Evolutionary conservation across 2,329 filamentous ascomycete species (phyloP).

Genomic region (Madurella fahalii): DNA sequence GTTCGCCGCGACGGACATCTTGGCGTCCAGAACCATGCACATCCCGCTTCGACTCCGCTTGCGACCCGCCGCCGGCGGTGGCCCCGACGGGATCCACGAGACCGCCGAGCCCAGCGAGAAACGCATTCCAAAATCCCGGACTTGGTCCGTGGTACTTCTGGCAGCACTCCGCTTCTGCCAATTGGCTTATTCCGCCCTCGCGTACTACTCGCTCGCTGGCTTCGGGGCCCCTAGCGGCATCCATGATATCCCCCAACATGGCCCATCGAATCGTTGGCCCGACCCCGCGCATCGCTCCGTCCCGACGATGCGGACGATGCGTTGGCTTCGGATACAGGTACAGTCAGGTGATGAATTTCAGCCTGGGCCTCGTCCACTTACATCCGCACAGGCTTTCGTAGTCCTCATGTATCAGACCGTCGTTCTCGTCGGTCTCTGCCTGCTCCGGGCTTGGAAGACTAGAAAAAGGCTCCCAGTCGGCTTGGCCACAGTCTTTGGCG

Average conservation of each 20-base stretch:
- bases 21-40: neutral
- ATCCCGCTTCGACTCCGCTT: neutral
- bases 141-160: slow-evolving; percentile 18
- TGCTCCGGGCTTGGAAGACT: slow-evolving; percentile 17
- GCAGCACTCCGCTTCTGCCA: slow-evolving; percentile 23
- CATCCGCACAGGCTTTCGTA: slow-evolving; percentile 15
- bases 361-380: neutral
- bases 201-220: slow-evolving; percentile 16
- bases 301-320: slow-evolving; percentile 3
- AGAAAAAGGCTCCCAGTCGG: slow-evolving; percentile 19
- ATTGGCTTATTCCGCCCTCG: slow-evolving; percentile 30
- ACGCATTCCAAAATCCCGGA: slow-evolving; percentile 6
- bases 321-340: slow-evolving; percentile 14
- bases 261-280: slow-evolving; percentile 3
- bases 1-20: neutral
- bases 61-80: neutral
- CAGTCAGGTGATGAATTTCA: neutral
- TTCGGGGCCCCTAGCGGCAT: slow-evolving; percentile 4
- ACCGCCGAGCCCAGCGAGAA: slow-evolving; percentile 13
- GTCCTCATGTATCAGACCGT: slow-evolving; percentile 22
- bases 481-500: slow-evolving; percentile 22
- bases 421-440: slow-evolving; percentile 18
- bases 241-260: slow-evolving; percentile 6
- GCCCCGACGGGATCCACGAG: neutral
- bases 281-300: neutral